Base-by-base conservation (phyloP, 2,329 filamentous ascomycete species). In the Paraphaeosphaeria minitans region DNA sequence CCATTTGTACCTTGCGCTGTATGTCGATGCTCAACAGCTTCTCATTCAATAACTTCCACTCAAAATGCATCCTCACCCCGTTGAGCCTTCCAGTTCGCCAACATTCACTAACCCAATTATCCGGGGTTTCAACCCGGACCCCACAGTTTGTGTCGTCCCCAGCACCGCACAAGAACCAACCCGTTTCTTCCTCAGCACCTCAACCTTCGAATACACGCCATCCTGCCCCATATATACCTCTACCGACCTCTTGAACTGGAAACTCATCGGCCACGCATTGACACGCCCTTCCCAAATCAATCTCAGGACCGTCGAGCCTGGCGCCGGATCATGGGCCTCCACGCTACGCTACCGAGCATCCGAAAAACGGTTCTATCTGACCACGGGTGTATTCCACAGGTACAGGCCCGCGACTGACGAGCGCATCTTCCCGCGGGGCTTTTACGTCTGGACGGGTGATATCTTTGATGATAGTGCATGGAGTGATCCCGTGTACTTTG, bases 171-270 rank as follows among this genome's bases (percentile, higher is more conserved):
- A 41, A 16, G 14, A 41, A 33, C 49, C 49, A 22, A 56, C 72
- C 8, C 78, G 80, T 58, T 83, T 81, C 66, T 83, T 81, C 66
- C 82, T 79, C 59, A 78, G 77, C 6, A 82, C 81, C 0, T 85
- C 83, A 0, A 83, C 80, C 0, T 85, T 85, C 59, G 78, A 82
- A 43, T 76, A 79, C 4, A 84, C 83, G 61, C 83, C 83, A 0
- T 82, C 83, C 0, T 69, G 83, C 3, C 82, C 83, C 0, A 78
- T 85, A 31, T 81, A 85, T 61, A 81, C 81, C 5, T 82, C 79
- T 13, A 78, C 75, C 41, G 82, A 85, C 61, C 66, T 53, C n/a
- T 2, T 53, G 8, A 53, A 53, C 22, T 53, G 39, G 50, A 43
- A 14, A 43, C 73, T 81, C 3, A 77, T 80, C 31, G 70, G 72